Base-by-base conservation (phyloP, 164 flowering plant species). In the Chloranthus sessilifolius region DNA sequence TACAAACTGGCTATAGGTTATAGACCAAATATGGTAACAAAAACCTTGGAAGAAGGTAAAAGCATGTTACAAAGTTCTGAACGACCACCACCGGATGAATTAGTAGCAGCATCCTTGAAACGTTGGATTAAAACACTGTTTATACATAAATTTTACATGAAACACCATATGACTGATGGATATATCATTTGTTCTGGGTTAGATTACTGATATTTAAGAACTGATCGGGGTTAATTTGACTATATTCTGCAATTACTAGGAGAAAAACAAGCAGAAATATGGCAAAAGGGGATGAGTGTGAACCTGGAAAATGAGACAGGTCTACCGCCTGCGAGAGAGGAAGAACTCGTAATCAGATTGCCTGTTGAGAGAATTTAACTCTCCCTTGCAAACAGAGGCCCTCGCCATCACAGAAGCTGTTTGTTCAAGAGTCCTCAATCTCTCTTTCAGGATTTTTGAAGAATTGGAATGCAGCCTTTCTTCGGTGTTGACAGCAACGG, bases 261-360 rank as follows among this genome's bases (percentile, higher is more conserved):
- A 12, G 28, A 41, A 22, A 38, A 53, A 14, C 5, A 4, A 29
- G 42, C 53, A 34, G 36, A 46, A 8, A 36, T 21, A 15, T 15
- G 7, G 17, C 9, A 16, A 21, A 1, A 12, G 15, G 27, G 10
- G 42, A 26, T 20, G 21, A 31, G 30, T 16, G 14, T 30, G 35
- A 44, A 30, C 57, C 40, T 39, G 21, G 54, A 38, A 50, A 15
- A 7, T n/a, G 3, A 16, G 14, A 25, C 8, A 24, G 19, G n/a
- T 27, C 37, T 65, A 58, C 8, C 72, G 51, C 46, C 74, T 66
- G 36, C 88, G 69, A 7, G 86, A 74, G 43, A 67, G 59, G 60
- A 85, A 85, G 68, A 78, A 85, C 70, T 82, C 83, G 35, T 69
- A 80, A 52, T 85, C 87, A 11, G 77, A 73, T 17, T 85, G 95